Base-by-base conservation (phyloP, 1,284 basidiomycete genomes). In the Fomitopsis betulina region DNA sequence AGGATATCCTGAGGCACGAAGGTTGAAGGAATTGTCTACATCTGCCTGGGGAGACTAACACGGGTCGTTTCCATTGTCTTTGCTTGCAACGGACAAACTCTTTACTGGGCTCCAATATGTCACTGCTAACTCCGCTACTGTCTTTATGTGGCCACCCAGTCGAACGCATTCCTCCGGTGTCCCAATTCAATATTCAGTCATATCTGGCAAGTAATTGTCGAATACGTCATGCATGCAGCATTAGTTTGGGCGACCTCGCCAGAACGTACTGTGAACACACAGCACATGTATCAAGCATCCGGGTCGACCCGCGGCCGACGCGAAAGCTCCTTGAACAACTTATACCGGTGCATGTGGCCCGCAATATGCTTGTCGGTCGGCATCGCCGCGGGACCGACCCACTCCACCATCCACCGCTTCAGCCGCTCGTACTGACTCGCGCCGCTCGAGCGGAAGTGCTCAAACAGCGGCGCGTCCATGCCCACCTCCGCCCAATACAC, bases 401-500 rank as follows among this genome's bases (percentile, higher is more conserved):
- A 94, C 8, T 78, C 82, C 30, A 65, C 63, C 56, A 93, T 72
- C 90, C 91, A 93, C 43, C 61, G 61, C 53, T 82, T 73, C 55
- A 93, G 65, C 61, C 73, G 72, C 47, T 70, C 66, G 67, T 85
- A 84, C 72, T 86, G 73, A 67, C 67, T 75, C 72, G 65, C 70
- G 47, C 58, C 61, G 57, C 35, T 37, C 13, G 72, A 68, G 71
- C 67, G 65, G 58, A 67, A 63, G 53, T 70, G 68, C 68, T 82
- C 82, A 21, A 90, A 72, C 62, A 87, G 67, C 56, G 84, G 81
- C 19, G 83, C 79, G 51, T 82, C 78, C 47, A 85, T 75, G 61
- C 83, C 83, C 4, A 87, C 82, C 66, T 94, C 90, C 19, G 78
- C 80, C 78, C 90, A 89, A 60, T 86, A 81, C 53, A 86, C 82